phyloP scores from a whole-genome alignment of 2,329 filamentous ascomycete genomes.

The Diaporthe aspalathi region DNA sequence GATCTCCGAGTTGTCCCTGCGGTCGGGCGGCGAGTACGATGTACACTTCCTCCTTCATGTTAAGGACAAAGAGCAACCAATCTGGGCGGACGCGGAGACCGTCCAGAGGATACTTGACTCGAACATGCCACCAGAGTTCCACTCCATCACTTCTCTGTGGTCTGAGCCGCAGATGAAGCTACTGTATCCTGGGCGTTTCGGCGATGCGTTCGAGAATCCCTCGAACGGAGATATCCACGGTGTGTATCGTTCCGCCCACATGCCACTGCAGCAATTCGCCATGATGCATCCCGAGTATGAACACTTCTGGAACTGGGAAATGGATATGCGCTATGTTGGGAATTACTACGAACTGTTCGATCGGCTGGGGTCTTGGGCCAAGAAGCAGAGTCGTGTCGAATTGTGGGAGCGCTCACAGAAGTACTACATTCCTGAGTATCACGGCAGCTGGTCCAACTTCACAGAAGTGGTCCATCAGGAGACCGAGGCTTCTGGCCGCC shows the following conservation, averaged over 20 bases:
- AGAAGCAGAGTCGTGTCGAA: slow-evolving; percentile 74
- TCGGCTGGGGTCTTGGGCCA: slow-evolving; percentile 73
- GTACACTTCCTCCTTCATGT: slow-evolving; percentile 89
- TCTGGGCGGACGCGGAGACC: slow-evolving; percentile 82
- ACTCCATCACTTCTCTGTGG: slow-evolving; percentile 84
- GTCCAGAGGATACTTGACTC: slow-evolving; percentile 77
- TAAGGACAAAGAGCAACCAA: slow-evolving; percentile 80
- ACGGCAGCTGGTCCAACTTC: slow-evolving; percentile 80
- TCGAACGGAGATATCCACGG: slow-evolving; percentile 71
- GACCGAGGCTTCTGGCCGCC: slow-evolving; percentile 61
- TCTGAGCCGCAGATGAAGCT: slow-evolving; percentile 86
- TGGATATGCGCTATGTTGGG: slow-evolving; percentile 74
- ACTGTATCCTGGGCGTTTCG: slow-evolving; percentile 78
- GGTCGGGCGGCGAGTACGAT: slow-evolving; percentile 83
- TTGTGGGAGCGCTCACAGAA: slow-evolving; percentile 82
- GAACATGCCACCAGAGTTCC: slow-evolving; percentile 79
- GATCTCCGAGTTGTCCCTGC: slow-evolving; percentile 80
- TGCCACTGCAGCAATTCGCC: slow-evolving; percentile 73
- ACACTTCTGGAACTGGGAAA: slow-evolving; percentile 78
- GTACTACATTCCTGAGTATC: slow-evolving; percentile 79
- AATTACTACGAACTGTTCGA: slow-evolving; percentile 80
- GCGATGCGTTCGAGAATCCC: slow-evolving; percentile 72
- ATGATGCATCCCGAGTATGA: slow-evolving; percentile 72
- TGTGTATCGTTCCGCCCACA: slow-evolving; percentile 74
- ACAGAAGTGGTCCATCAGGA: slow-evolving; percentile 72